phyloP scores from a whole-genome alignment of 192 early-diverging fungal genomes.

The Backusella morwellensis region DNA sequence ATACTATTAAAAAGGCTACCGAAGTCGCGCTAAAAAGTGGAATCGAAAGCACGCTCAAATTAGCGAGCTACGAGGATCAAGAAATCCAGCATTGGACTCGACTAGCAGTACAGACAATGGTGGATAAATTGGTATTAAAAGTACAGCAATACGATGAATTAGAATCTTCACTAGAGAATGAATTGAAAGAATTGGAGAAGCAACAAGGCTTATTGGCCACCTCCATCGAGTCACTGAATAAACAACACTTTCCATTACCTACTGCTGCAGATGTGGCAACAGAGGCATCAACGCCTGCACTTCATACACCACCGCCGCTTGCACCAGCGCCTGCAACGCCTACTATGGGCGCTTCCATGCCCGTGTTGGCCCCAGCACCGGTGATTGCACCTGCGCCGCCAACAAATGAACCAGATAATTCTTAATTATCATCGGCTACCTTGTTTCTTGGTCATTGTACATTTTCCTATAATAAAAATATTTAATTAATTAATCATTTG shows the following conservation, averaged over 20 bases:
- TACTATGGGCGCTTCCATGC: not conserved
- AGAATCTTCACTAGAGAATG: conserved; percentile 81
- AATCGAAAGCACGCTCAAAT: conserved; percentile 75
- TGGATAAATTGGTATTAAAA: conserved; percentile 86
- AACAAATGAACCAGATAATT: not conserved
- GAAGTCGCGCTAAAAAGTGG: conserved; percentile 85
- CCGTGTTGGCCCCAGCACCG: not conserved
- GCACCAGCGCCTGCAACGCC: not conserved
- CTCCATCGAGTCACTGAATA: conserved; percentile 13
- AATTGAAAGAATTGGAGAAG: conserved; percentile 78
- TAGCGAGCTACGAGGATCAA: conserved; percentile 82
- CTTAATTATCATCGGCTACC: not conserved
- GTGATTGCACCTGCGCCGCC: not conserved
- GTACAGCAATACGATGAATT: conserved; percentile 90
- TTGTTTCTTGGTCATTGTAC: not conserved
- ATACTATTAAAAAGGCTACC: conserved; percentile 68
- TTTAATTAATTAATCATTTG: not conserved
- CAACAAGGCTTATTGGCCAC: conserved; percentile 34
- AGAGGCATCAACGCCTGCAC: not conserved
- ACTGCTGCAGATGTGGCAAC: not conserved
- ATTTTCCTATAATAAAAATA: not conserved
- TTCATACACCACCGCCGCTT: not conserved
- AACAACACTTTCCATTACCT: not conserved
- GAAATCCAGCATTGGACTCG: conserved; percentile 84
- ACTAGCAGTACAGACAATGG: conserved; percentile 80